A percentile compares a stretch with the other conserved stretches of the same genome.
These are phyloP conservation scores for Suhomyces tanzawaensis DNA, from an alignment of 805 yeast genomes.

Conservation along the genomic window DNA sequence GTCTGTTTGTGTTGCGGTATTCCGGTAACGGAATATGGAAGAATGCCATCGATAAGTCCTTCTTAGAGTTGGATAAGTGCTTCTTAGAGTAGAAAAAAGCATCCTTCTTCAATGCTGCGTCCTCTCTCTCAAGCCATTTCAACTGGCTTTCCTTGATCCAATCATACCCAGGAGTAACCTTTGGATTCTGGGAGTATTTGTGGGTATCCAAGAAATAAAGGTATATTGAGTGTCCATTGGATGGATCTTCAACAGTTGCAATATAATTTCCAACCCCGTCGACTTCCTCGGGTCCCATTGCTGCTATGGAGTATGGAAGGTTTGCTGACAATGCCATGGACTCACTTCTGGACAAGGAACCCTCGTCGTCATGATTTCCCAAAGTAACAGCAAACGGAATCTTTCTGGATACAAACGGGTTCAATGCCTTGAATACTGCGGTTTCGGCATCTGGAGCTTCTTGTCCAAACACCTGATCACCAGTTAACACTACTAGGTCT, in stretches of 20 bases:
- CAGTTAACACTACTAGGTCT: slow-evolving; percentile 81
- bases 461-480: slow-evolving; percentile 88
- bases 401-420: slow-evolving; percentile 61
- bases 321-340: slow-evolving; percentile 54
- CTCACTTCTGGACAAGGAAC: slow-evolving; percentile 57
- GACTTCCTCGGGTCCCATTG: slow-evolving; percentile 61
- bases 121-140: slow-evolving; percentile 46
- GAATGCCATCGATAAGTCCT: slow-evolving; percentile 77
- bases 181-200: slow-evolving; percentile 65
- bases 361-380: slow-evolving; percentile 96
- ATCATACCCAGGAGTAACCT: slow-evolving; percentile 75
- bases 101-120: slow-evolving; percentile 23
- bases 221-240: slow-evolving; percentile 39
- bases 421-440: slow-evolving; percentile 70
- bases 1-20: slow-evolving; percentile 48
- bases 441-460: slow-evolving; percentile 78
- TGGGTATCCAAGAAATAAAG: slow-evolving; percentile 85
- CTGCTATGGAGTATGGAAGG: slow-evolving; percentile 69
- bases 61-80: slow-evolving; percentile 45
- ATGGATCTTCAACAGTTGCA: slow-evolving; percentile 49
- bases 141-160: slow-evolving; percentile 75
- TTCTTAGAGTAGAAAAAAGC: slow-evolving; percentile 35
- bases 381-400: slow-evolving; percentile 84
- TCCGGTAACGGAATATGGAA: slow-evolving; percentile 95
- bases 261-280: slow-evolving; percentile 85